These are phyloP conservation scores for Pisolithus thermaeus DNA, from an alignment of 1,284 basidiomycete species.

Conservation along the genomic window DNA sequence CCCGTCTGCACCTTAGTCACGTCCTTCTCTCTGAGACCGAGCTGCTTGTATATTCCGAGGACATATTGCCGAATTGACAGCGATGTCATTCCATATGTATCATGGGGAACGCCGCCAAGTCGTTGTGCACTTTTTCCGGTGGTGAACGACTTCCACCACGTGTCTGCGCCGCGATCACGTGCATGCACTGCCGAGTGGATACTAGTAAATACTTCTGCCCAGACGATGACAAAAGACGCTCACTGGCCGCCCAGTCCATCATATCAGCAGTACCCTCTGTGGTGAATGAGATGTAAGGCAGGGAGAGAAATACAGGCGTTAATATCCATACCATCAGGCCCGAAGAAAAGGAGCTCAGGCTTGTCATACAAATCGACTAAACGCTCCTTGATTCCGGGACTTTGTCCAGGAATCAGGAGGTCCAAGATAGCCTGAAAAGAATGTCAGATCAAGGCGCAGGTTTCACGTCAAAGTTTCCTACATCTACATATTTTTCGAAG, in stretches of 20 bases:
- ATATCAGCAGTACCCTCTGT: conserved; percentile 92
- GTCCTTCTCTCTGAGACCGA: conserved; percentile 93
- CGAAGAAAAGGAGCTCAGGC: conserved; percentile 96
- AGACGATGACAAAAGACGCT: conserved; percentile 29
- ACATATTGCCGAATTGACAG: conserved; percentile 95
- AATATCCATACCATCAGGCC: conserved; percentile 74
- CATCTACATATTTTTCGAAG: conserved; percentile 99
- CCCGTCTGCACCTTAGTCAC: conserved; percentile 98
- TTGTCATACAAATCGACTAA: conserved; percentile 89
- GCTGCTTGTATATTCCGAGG: conserved; percentile 90
- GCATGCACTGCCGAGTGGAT: conserved; percentile 64
- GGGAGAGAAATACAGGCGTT: conserved; percentile 1
- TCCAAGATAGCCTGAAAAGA: conserved; percentile 70
- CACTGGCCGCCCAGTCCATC: conserved; percentile 99
- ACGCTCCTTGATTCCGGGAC: conserved; percentile 94
- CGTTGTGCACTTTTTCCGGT: conserved; percentile 94
- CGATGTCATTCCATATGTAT: conserved; percentile 86
- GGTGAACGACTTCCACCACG: conserved; percentile 98
- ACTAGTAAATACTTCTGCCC: conserved; percentile 4
- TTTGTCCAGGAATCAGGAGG: conserved; percentile 85
- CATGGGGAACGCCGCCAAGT: conserved; percentile 90
- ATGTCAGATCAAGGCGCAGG: conserved; percentile 8
- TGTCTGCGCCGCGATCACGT: conserved; percentile 76
- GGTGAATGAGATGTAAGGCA: conserved; percentile 4
- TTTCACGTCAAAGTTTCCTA: conserved; percentile 33